A percentile compares a stretch with the other conserved stretches of the same genome.
These are phyloP conservation scores for Ganoderma leucocontextum DNA, from an alignment of 1,284 basidiomycete genomes.

Conservation along the genomic window DNA sequence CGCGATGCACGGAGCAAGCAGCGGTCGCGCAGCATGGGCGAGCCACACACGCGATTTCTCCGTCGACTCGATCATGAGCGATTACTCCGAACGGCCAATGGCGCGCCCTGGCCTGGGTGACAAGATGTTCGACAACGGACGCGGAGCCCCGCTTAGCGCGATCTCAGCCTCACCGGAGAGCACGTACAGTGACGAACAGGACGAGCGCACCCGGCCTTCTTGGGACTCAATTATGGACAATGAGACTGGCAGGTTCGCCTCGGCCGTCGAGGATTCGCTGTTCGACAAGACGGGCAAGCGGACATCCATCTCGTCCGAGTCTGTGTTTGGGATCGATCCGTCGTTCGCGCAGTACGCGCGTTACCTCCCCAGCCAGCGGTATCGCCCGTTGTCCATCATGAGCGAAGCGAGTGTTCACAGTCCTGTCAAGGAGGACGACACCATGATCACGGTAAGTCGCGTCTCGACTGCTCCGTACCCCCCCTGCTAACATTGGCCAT, in stretches of 20 bases:
- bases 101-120: conserved; percentile 83
- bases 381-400: conserved; percentile 70
- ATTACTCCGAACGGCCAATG: conserved; percentile 63
- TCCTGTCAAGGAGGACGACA: conserved; percentile 73
- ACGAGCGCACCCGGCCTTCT: conserved; percentile 27
- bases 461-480: neutral
- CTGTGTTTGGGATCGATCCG: conserved; percentile 68
- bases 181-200: conserved; percentile 37
- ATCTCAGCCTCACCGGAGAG: conserved; percentile 77
- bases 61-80: conserved; percentile 71
- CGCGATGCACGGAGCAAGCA: conserved; percentile 57
- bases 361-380: conserved; percentile 47
- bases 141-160: conserved; percentile 64
- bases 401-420: conserved; percentile 62
- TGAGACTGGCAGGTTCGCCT: conserved; percentile 34
- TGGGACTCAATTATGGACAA: conserved; percentile 38
- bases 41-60: conserved; percentile 68
- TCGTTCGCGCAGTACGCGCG: conserved; percentile 42
- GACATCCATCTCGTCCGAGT: conserved; percentile 63
- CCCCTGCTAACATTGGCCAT: neutral
- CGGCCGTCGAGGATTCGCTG: conserved; percentile 62
- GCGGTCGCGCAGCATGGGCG: conserved; percentile 68
- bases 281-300: conserved; percentile 69
- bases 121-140: conserved; percentile 84
- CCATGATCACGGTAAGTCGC: conserved; percentile 75